Evolutionary conservation across 2,329 filamentous ascomycete genomes (phyloP).

Genomic region (Xylaria sp.): DNA sequence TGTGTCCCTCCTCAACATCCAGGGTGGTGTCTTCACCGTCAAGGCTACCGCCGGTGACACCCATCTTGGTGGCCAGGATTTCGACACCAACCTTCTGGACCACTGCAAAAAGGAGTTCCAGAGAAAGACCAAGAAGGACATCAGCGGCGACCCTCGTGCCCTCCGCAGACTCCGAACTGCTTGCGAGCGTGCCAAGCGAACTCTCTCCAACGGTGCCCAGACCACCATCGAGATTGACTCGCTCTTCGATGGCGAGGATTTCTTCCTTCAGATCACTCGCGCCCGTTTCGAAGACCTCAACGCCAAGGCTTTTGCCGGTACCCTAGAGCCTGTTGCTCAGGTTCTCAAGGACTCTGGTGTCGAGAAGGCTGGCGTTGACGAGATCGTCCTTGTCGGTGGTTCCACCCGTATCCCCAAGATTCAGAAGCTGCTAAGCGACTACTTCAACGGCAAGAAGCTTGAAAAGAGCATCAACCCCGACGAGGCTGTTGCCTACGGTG

Average conservation of each 20-base stretch:
- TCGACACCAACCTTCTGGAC: constrained; percentile 94
- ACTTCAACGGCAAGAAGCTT: constrained; percentile 99
- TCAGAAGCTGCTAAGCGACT: constrained; percentile 98
- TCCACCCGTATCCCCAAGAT: constrained; percentile 99
- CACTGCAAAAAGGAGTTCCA: constrained; percentile 97
- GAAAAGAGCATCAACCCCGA: constrained; percentile 99
- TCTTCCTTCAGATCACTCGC: constrained; percentile 96
- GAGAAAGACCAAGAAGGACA: constrained; percentile 75
- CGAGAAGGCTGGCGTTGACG: constrained; percentile 92
- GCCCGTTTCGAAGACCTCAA: constrained; percentile 99
- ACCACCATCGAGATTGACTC: constrained; percentile 99
- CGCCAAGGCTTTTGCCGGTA: constrained; percentile 92
- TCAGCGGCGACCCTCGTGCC: constrained; percentile 78
- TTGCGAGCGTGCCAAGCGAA: constrained; percentile 99
- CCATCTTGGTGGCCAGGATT: constrained; percentile 94
- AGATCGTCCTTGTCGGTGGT: constrained; percentile 98
- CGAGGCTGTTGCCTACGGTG: constrained; percentile 98
- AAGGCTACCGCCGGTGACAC: constrained; percentile 98
- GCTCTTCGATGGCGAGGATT: constrained; percentile 97
- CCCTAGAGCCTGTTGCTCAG: constrained; percentile 93
- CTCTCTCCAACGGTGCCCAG: constrained; percentile 95
- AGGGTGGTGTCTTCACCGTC: constrained; percentile 99
- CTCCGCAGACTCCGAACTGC: constrained; percentile 96
- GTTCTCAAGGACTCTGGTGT: constrained; percentile 92
- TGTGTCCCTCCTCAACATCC: constrained; percentile 98